A percentile compares a stretch with the other conserved stretches of the same genome.
phyloP scores from a whole-genome alignment of 1,139 yeast genomes.

The Nakaseomyces uthaithaninus region DNA sequence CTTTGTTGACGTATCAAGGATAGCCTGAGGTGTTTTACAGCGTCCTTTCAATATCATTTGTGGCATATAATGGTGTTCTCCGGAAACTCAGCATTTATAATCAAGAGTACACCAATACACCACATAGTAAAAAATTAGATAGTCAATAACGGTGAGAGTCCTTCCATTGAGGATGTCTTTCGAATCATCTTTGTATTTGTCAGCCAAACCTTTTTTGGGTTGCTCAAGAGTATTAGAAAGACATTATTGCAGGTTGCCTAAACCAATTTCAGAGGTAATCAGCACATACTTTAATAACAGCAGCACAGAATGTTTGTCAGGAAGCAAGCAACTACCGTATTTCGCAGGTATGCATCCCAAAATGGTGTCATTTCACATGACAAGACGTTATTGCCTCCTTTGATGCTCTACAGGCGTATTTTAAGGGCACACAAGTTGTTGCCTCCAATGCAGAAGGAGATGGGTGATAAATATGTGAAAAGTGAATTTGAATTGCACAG shows the following conservation, averaged over 20 bases:
- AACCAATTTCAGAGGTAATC: neutral
- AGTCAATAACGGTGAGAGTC: no score
- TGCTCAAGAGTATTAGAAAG: no score
- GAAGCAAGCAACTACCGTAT: neutral
- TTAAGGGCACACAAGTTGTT: slow-evolving; percentile 68
- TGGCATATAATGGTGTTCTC: no score
- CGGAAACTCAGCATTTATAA: no score
- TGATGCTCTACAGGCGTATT: slow-evolving; percentile 64
- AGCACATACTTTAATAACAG: neutral
- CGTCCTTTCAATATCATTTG: no score
- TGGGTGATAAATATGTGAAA: slow-evolving; percentile 87
- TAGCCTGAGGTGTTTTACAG: no score
- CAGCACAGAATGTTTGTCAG: slow-evolving; percentile 1
- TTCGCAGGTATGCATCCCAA: slow-evolving; percentile 21
- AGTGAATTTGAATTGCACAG: slow-evolving; percentile 86
- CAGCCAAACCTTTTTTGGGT: neutral
- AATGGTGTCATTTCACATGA: slow-evolving; percentile 3
- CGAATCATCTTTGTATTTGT: neutral
- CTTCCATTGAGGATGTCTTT: no score
- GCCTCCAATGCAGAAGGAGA: slow-evolving; percentile 59
- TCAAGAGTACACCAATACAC: slow-evolving; percentile 3
- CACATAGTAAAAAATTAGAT: no score
- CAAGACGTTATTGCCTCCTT: slow-evolving; percentile 71
- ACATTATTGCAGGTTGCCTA: no score
- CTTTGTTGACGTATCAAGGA: no score